Percentiles rank a stretch among this genome's conserved stretches.
phyloP scores from a whole-genome alignment of 2,329 filamentous ascomycete genomes.

The Aspergillus flavus region DNA sequence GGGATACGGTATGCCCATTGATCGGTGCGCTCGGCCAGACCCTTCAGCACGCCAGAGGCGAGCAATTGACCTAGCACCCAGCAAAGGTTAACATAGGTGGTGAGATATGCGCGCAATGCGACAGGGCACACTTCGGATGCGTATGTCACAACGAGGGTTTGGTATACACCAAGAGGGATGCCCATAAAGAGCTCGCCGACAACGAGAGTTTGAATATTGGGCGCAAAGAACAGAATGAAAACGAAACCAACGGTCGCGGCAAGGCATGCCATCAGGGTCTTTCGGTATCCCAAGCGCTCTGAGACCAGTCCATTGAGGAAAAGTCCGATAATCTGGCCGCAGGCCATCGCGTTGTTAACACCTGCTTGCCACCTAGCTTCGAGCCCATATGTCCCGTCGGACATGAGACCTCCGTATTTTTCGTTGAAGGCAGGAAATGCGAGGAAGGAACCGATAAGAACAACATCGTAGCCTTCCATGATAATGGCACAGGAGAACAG shows the following conservation, averaged over 20 bases:
- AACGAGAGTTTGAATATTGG: constrained; percentile 1
- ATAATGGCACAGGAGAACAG: constrained; percentile 39
- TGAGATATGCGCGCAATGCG: constrained; percentile 5
- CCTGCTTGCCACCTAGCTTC: constrained; percentile 40
- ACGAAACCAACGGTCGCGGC: constrained; percentile 2
- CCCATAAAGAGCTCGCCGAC: constrained; percentile 10
- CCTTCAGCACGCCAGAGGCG: constrained; percentile 37
- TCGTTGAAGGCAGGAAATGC: constrained; percentile 14
- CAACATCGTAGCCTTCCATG: constrained; percentile 45
- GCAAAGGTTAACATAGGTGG: constrained; percentile 11
- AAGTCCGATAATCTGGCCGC: constrained; percentile 33
- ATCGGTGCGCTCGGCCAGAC: constrained; percentile 30
- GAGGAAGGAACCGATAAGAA: constrained; percentile 43
- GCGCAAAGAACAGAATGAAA: constrained; percentile 9
- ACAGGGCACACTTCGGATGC: constrained; percentile 6
- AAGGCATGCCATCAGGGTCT: constrained; percentile 18
- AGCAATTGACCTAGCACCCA: constrained; percentile 38
- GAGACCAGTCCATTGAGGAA: constrained; percentile 23
- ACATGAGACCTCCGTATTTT: constrained; percentile 16
- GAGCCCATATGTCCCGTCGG: constrained; percentile 29
- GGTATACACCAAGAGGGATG: constrained; percentile 6
- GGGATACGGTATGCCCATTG: constrained; percentile 43
- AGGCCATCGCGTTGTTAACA: constrained; percentile 35
- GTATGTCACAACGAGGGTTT: constrained; percentile 8
- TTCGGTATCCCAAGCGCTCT: constrained; percentile 23